Evolutionary conservation across 202 grass and related monocot species (phyloP), one percentile per base, ranked within the genome.

Genomic region (Zizania palustris): DNA sequence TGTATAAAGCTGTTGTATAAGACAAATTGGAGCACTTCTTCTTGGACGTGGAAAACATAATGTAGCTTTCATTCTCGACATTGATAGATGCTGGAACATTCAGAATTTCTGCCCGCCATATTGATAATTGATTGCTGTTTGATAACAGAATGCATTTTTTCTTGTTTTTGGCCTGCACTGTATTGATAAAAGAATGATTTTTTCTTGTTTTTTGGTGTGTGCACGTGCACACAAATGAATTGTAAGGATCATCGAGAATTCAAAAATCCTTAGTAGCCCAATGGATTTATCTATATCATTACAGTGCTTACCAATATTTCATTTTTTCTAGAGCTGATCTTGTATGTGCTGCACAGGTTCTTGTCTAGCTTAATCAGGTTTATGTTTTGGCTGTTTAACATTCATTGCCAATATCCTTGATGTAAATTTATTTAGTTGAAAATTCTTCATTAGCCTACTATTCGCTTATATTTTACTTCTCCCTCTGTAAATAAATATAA

Each of bases 351-450:
- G 43, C 13, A 13, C 8, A 48, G 6, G 20, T 72, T 28, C 15
- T 72, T 10, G 19, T 43, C 20, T 73, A 60, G 10, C 14, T 56
- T 57, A 4, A 57, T 5, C 7, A 38, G 54, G 54, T 37, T 54
- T 63, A 48, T 11, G 41, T 56, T 48, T 45, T 63, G 28, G 0
- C 39, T 46, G 1, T 54, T 50, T n/a, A 39, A 5, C 7, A 9
- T 76, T 20, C 13, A 15, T 16, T 67, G 36, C 4, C 9, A 63
- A 38, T 40, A 38, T 70, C 11, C 8, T 18, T 82, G 58, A 15
- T 65, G 16, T 65, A 11, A 16, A 16, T 76, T 80, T 56, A 13
- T 65, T 53, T 40, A 18, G 43, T 82, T n/a, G 48, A 20, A 50
- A 58, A 39, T 67, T 41, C 0, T 77, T 65, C 11, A 16, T 62